These are phyloP conservation scores for Hypoxylon fuscum DNA, from an alignment of 495 filamentous ascomycete species.

Conservation along the genomic window DNA sequence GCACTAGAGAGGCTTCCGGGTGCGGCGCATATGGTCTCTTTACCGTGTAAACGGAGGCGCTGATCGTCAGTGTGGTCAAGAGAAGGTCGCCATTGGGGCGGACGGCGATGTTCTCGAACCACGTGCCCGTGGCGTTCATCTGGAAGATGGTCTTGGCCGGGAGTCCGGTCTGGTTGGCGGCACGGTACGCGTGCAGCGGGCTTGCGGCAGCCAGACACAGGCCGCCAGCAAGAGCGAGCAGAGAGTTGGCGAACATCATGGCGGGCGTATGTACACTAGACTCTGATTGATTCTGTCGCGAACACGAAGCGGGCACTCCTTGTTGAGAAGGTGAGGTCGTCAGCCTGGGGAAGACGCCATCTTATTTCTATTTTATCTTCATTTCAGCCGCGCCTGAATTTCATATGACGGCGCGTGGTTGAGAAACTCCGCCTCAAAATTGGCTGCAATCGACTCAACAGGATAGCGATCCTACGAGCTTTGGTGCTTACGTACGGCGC, in stretches of 20 bases:
- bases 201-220: slow-evolving; percentile 1
- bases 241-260: slow-evolving; percentile 14
- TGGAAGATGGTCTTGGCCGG: slow-evolving; percentile 31
- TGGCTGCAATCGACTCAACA: not conserved
- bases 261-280: not conserved
- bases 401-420: not conserved
- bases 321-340: not conserved
- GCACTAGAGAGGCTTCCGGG: slow-evolving; percentile 45
- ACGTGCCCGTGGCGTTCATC: slow-evolving; percentile 32
- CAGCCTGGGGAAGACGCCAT: not conserved
- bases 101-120: slow-evolving; percentile 57
- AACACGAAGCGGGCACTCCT: not conserved
- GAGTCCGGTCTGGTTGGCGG: slow-evolving; percentile 3
- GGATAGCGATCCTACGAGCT: too few species aligned
- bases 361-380: slow-evolving; percentile 6
- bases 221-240: slow-evolving; percentile 18
- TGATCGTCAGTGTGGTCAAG: slow-evolving; percentile 47
- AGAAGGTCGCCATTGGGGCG: slow-evolving; percentile 58
- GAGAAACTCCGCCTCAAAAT: slow-evolving; percentile 23
- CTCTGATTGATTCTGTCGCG: not conserved
- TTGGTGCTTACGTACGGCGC: too few species aligned
- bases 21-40: slow-evolving; percentile 31
- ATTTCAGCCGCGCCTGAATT: not conserved
- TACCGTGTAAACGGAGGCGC: slow-evolving; percentile 44
- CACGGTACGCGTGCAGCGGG: not conserved